Evolutionary conservation across 2,329 filamentous ascomycete species (phyloP).

Genomic region (Pseudopyrenochaeta lycopersici): DNA sequence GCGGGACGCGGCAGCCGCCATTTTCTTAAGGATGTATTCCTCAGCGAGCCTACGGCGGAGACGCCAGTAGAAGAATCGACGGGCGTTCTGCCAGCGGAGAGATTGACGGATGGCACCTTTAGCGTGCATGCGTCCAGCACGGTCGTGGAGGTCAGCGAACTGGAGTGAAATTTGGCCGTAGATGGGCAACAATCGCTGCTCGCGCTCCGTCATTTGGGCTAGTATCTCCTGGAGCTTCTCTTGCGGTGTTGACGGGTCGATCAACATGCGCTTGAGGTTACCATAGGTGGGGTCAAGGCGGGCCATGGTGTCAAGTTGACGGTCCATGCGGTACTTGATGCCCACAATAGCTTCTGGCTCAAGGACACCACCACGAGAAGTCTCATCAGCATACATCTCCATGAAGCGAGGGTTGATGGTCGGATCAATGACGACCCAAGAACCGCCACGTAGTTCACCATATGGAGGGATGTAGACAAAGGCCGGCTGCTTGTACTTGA

Average conservation of each 20-base stretch:
- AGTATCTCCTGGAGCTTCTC: constrained; percentile 83
- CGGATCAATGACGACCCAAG: constrained; percentile 98
- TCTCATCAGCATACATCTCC: constrained; percentile 99
- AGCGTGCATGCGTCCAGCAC: constrained; percentile 96
- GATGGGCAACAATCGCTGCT: constrained; percentile 88
- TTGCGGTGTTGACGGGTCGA: constrained; percentile 71
- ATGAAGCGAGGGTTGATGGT: constrained; percentile 96
- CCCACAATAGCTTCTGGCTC: constrained; percentile 98
- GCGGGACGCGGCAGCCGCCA: constrained; percentile 65
- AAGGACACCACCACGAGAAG: constrained; percentile 93
- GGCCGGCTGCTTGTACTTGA: constrained; percentile 98
- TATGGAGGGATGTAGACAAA: constrained; percentile 99
- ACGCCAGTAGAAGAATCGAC: constrained; percentile 99
- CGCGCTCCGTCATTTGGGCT: constrained; percentile 81
- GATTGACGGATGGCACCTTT: constrained; percentile 90
- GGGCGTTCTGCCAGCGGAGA: constrained; percentile 86
- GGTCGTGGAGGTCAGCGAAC: constrained; percentile 97
- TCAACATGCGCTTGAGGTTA: constrained; percentile 80
- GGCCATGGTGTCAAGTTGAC: constrained; percentile 97
- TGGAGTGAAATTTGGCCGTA: constrained; percentile 96
- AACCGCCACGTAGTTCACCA: constrained; percentile 96
- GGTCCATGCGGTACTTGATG: constrained; percentile 98
- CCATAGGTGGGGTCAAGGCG: constrained; percentile 87
- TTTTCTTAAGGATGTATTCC: constrained; percentile 94
- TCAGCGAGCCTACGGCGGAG: constrained; percentile 95